These are phyloP conservation scores for Neonectria hederae DNA, from an alignment of 2,329 filamentous ascomycete genomes.

Conservation along the genomic window DNA sequence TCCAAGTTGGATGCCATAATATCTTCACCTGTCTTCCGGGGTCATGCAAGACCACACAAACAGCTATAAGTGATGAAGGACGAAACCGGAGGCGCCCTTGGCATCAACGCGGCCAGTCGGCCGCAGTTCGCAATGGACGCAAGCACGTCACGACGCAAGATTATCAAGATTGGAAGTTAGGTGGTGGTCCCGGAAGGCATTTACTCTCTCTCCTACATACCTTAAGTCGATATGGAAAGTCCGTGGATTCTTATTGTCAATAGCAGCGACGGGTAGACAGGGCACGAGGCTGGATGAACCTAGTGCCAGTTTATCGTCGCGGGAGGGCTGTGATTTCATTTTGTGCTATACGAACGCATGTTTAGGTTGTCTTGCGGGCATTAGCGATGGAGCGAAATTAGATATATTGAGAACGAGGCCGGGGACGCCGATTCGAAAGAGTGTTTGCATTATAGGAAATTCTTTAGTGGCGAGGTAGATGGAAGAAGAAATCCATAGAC, in stretches of 20 bases:
- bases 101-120: slow-evolving; percentile 7
- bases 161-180: slow-evolving; percentile 38
- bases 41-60: slow-evolving; percentile 36
- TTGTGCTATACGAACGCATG: slow-evolving; percentile 43
- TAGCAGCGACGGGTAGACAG: slow-evolving; percentile 26
- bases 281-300: slow-evolving; percentile 33
- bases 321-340: slow-evolving; percentile 32
- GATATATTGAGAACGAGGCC: slow-evolving; percentile 25
- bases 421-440: slow-evolving; percentile 23
- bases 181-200: slow-evolving; percentile 36
- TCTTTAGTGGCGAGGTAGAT: slow-evolving; percentile 15
- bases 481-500: slow-evolving; percentile 19
- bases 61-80: slow-evolving; percentile 42
- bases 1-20: slow-evolving; percentile 42
- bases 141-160: slow-evolving; percentile 39
- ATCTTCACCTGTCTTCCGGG: slow-evolving; percentile 38
- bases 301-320: slow-evolving; percentile 24
- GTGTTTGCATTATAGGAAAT: slow-evolving; percentile 26
- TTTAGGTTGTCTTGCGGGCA: slow-evolving; percentile 40
- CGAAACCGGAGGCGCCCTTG: slow-evolving; percentile 30
- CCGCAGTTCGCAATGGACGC: slow-evolving; percentile 13
- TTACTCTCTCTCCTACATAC: slow-evolving; percentile 40
- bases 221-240: slow-evolving; percentile 38
- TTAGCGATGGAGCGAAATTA: slow-evolving; percentile 38
- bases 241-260: slow-evolving; percentile 29